A percentile compares a stretch with the other conserved stretches of the same genome.
These are phyloP conservation scores for Hypoxylon perforatum DNA, from an alignment of 495 filamentous ascomycete genomes.

Conservation along the genomic window DNA sequence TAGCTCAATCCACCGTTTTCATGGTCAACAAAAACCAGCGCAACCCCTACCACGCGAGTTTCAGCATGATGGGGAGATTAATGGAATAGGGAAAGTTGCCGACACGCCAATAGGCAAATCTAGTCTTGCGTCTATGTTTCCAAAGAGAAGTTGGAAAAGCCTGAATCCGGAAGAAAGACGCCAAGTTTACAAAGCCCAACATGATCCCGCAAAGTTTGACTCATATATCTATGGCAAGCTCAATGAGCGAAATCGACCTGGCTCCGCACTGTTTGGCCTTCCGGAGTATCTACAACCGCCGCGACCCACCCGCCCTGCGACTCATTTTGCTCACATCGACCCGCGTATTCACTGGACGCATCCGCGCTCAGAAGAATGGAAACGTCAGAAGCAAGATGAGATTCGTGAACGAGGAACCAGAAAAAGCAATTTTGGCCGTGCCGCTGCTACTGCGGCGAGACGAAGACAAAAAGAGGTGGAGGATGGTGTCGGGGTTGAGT, in stretches of 20 bases:
- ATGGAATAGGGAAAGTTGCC: background rate
- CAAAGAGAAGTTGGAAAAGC: constrained; percentile 22
- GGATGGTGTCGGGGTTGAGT: constrained; percentile 20
- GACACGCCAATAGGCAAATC: background rate
- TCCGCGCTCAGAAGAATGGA: constrained; percentile 52
- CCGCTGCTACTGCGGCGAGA: constrained; percentile 44
- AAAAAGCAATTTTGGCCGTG: constrained; percentile 56
- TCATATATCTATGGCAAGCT: constrained; percentile 42
- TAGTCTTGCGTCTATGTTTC: constrained; percentile 14
- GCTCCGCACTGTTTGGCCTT: constrained; percentile 33
- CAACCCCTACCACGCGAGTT: background rate
- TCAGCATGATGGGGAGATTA: background rate
- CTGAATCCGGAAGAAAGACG: constrained; percentile 36
- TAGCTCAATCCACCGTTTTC: background rate
- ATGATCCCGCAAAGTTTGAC: constrained; percentile 40
- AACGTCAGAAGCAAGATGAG: constrained; percentile 53
- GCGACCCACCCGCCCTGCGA: constrained; percentile 34
- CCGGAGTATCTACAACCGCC: constrained; percentile 22
- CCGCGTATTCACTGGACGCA: constrained; percentile 56
- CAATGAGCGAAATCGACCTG: constrained; percentile 41
- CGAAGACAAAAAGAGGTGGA: constrained; percentile 46
- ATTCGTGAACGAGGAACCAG: constrained; percentile 53
- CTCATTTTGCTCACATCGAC: constrained; percentile 52
- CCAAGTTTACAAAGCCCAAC: constrained; percentile 35
- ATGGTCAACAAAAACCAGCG: background rate